Evolutionary conservation across 2,329 filamentous ascomycete genomes (phyloP).

Genomic region (Aureobasidium sp.): DNA sequence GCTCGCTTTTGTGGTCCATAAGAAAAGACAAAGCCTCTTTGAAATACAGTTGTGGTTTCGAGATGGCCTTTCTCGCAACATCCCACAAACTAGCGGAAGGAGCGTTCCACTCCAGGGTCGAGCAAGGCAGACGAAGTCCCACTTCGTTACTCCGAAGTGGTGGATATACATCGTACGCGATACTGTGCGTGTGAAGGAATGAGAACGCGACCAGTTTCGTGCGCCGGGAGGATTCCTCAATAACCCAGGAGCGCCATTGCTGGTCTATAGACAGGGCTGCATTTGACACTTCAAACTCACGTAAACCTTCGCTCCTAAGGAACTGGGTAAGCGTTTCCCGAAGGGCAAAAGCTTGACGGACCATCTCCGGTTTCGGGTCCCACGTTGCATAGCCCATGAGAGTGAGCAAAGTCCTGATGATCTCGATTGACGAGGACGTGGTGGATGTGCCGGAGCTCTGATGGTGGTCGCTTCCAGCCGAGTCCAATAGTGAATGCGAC

Average conservation of each 20-base stretch:
- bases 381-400: constrained; percentile 53
- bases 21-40: background rate
- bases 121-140: constrained; percentile 37
- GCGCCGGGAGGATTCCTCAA: constrained; percentile 43
- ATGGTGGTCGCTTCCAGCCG: background rate
- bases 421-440: constrained; percentile 43
- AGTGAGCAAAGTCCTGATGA: constrained; percentile 54
- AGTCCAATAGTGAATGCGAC: background rate
- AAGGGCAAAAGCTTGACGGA: constrained; percentile 49
- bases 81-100: constrained; percentile 41
- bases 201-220: constrained; percentile 50
- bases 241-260: constrained; percentile 39
- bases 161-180: constrained; percentile 54
- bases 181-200: constrained; percentile 52
- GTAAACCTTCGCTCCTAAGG: constrained; percentile 45
- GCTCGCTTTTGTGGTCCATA: background rate
- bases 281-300: background rate
- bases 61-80: background rate
- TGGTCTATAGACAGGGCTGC: background rate
- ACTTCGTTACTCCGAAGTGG: constrained; percentile 30
- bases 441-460: background rate
- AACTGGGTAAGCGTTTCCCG: constrained; percentile 48
- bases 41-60: constrained; percentile 11
- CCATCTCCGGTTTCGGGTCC: constrained; percentile 48
- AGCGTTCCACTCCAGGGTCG: constrained; percentile 48